Evolutionary conservation across 352 stramenopile genomes (phyloP).

Genomic region (Globisporangium emineosum): DNA sequence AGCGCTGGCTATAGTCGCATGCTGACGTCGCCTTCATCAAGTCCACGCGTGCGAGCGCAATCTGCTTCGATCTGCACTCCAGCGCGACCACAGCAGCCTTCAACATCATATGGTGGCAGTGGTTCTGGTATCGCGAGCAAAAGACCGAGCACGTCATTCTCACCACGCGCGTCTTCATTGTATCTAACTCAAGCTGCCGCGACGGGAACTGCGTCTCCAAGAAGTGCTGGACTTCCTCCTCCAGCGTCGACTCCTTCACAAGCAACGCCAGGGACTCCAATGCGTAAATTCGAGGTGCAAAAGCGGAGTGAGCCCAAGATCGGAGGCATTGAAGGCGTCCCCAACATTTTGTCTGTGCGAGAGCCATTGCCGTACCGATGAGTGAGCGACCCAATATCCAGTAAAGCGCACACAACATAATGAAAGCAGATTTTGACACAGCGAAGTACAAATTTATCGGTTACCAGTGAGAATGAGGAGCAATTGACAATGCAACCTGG

Average conservation of each 20-base stretch:
- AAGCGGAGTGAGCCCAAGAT: slow-evolving; percentile 30
- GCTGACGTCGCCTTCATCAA: slow-evolving; percentile 13
- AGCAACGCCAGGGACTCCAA: neutral
- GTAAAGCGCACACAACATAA: neutral
- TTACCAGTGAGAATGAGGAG: neutral
- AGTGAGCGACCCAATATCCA: slow-evolving; percentile 2
- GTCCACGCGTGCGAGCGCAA: slow-evolving; percentile 24
- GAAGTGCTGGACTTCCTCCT: slow-evolving; percentile 17
- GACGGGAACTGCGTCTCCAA: neutral
- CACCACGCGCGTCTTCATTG: slow-evolving; percentile 26
- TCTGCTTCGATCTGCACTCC: slow-evolving; percentile 34
- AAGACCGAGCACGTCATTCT: slow-evolving; percentile 47
- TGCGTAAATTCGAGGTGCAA: slow-evolving; percentile 49
- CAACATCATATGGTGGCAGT: neutral
- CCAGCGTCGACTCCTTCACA: neutral
- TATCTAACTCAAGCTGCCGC: neutral
- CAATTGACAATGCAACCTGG: neutral
- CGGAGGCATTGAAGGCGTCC: slow-evolving; percentile 38
- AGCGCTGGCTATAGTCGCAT: slow-evolving; percentile 7
- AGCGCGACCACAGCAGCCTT: slow-evolving; percentile 4
- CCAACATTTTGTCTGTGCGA: slow-evolving; percentile 37
- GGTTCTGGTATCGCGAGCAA: slow-evolving; percentile 6
- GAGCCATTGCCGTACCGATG: slow-evolving; percentile 59
- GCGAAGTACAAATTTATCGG: neutral
- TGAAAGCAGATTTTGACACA: slow-evolving; percentile 1